Evolutionary conservation across 495 filamentous ascomycete species (phyloP), one percentile per base, ranked within the genome.

Genomic region (Penicillium daleae): DNA sequence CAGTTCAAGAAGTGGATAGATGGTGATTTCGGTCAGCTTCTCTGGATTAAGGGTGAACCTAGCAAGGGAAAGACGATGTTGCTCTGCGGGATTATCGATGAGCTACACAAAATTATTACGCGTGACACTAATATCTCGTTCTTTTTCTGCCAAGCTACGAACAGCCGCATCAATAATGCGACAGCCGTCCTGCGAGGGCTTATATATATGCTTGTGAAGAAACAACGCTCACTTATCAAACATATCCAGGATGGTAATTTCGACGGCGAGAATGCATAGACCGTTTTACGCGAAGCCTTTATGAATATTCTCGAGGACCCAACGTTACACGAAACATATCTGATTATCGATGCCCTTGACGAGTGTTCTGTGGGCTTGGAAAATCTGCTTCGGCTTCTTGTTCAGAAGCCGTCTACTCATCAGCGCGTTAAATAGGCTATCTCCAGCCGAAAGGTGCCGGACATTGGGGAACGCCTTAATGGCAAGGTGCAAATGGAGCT

Each of bases 261-360:
- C 19, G 19, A 27, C 21, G 21, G n/a, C 6, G 21, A 44, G 22
- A 57, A 57, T 57, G 19, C 35, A 42, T 57, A 24, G 54, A n/a
- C 29, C 17, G 35, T 6, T n/a, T 29, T 57, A n/a, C n/a, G 0
- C 9, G 17, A 19, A 26, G 37, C 39, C 9, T 44, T 57, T 5
- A 42, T 4, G 0, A 35, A 29, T 6, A 49, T 51, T 24, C 29
- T 49, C 17, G 19, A 64, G 40, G 72, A 80, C 59, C 64, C 62
- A 10, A 4, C 10, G 4, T 56, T 79, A 40, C 54, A 60, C 1
- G 62, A 39, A 3, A 69, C 68, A 2, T 78, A 78, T 59, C 46
- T 81, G 51, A 57, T 84, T 4, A 70, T 84, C 52, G 79, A 85
- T 66, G 80, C 80, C 2, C 76, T 85, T 17, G 77, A 84, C 65